phyloP scores from a whole-genome alignment of 1,284 basidiomycete genomes.

The Apiotrichum domesticum region DNA sequence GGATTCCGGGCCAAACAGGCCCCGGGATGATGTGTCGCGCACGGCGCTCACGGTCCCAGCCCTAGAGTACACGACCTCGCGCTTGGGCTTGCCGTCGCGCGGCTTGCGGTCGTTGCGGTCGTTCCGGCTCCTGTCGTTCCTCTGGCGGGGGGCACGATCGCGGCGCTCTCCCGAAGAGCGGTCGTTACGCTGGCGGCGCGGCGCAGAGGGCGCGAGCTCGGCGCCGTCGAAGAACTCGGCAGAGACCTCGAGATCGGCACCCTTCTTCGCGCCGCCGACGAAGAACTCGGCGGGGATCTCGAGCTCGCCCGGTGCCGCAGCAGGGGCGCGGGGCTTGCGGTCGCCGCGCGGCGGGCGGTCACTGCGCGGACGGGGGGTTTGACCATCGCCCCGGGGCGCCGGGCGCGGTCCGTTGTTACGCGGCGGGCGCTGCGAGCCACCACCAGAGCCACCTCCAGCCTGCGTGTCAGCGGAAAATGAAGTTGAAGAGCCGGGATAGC shows the following conservation, averaged over 20 bases:
- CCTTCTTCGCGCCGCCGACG: neutral
- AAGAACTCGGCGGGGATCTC: constrained; percentile 3
- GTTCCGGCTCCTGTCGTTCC: too few relatives aligned
- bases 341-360: too few relatives aligned
- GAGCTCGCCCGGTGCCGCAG: neutral
- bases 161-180: neutral
- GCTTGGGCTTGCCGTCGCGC: neutral
- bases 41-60: neutral
- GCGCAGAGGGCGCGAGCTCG: neutral
- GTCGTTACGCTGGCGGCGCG: neutral
- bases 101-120: neutral
- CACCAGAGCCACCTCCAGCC: too few relatives aligned
- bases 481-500: too few relatives aligned
- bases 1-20: constrained; percentile 4
- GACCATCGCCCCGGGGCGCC: neutral
- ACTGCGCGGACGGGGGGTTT: too few relatives aligned
- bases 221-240: constrained; percentile 12
- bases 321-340: neutral
- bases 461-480: too few relatives aligned
- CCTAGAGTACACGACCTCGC: neutral
- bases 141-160: too few relatives aligned
- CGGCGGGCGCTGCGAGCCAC: too few relatives aligned
- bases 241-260: neutral
- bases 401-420: neutral
- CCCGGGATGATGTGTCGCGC: neutral